These are phyloP conservation scores for Scleromitrula shiraiana DNA, from an alignment of 2,329 filamentous ascomycete genomes.

Conservation along the genomic window DNA sequence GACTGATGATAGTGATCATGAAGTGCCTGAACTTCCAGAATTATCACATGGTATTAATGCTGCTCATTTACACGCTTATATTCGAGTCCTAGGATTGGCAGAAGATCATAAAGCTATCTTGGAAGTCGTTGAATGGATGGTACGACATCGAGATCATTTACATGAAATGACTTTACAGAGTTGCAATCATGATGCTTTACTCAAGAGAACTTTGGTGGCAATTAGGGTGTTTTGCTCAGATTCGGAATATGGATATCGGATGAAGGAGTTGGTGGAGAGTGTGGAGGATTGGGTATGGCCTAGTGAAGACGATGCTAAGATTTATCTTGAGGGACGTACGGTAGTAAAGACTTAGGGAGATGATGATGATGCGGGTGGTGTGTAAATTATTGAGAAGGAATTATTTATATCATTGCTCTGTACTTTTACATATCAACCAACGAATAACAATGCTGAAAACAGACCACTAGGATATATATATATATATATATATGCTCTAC, in stretches of 20 bases:
- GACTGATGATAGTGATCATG: not conserved
- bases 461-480: too few relatives aligned
- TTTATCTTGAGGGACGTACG: not conserved
- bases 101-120: slow-evolving; percentile 52
- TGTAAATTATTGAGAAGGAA: too few relatives aligned
- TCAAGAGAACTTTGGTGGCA: slow-evolving; percentile 21
- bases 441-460: too few relatives aligned
- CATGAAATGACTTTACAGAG: slow-evolving; percentile 11
- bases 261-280: slow-evolving; percentile 18
- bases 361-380: not conserved
- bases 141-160: slow-evolving; percentile 36
- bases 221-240: slow-evolving; percentile 15
- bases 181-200: slow-evolving; percentile 15
- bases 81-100: slow-evolving; percentile 54
- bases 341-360: not conserved
- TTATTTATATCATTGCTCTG: too few relatives aligned
- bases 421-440: too few relatives aligned
- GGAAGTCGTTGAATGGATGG: slow-evolving; percentile 50
- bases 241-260: slow-evolving; percentile 12
- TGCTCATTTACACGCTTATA: slow-evolving; percentile 47
- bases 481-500: too few relatives aligned
- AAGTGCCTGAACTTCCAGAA: slow-evolving; percentile 16
- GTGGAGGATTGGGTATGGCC: slow-evolving; percentile 26
- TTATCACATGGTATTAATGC: slow-evolving; percentile 39
- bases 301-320: slow-evolving; percentile 14